Percentiles rank a stretch among this genome's conserved stretches.
Conservation (phyloP, 495 filamentous ascomycete species). For the Penicillium maclennaniae region DNA sequence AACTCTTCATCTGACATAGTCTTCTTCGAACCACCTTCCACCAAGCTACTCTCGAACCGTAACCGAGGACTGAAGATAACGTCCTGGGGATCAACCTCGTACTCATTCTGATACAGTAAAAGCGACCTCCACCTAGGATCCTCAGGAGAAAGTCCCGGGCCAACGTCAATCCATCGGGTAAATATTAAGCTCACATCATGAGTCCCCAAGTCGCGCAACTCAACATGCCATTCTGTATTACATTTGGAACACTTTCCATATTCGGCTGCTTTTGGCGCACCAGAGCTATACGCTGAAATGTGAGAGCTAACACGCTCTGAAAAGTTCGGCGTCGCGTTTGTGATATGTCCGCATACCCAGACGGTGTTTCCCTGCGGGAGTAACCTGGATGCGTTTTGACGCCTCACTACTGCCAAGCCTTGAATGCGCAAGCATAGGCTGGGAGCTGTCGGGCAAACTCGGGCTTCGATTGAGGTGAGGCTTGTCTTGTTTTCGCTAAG, state of each 20-base stretch:
- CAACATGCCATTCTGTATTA: neutral
- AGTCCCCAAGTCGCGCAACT: neutral
- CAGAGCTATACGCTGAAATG: neutral
- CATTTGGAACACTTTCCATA: neutral
- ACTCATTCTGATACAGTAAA: neutral
- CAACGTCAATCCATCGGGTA: conserved; percentile 1
- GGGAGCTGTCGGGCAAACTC: neutral
- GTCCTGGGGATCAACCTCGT: neutral
- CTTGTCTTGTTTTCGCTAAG: neutral
- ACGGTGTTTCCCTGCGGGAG: neutral
- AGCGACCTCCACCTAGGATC: conserved; percentile 1
- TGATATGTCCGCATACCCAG: neutral
- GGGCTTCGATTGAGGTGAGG: neutral
- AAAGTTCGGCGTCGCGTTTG: neutral
- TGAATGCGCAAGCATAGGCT: conserved; percentile 1
- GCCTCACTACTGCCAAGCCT: neutral
- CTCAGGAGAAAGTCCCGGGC: neutral
- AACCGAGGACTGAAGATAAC: neutral
- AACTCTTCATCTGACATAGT: neutral
- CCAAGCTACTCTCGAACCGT: neutral
- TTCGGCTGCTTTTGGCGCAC: neutral
- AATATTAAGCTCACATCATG: neutral
- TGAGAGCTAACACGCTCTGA: neutral
- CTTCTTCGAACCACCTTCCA: neutral
- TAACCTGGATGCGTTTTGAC: neutral